A percentile compares a stretch with the other conserved stretches of the same genome.
These are phyloP conservation scores for Naganishia liquefaciens DNA, from an alignment of 1,284 basidiomycete genomes.

Conservation along the genomic window DNA sequence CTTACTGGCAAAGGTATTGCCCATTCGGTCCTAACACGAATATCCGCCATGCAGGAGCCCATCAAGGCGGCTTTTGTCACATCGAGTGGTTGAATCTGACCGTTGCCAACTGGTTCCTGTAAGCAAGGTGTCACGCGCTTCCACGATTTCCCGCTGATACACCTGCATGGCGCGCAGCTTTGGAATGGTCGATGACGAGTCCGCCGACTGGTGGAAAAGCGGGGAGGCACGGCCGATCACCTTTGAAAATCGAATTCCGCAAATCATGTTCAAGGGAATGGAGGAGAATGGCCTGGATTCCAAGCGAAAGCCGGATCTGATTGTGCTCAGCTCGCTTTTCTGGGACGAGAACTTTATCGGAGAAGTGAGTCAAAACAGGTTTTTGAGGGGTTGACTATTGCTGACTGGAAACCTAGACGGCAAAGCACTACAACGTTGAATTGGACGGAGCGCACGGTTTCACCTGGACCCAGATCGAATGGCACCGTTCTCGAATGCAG, in stretches of 20 bases:
- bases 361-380: not conserved
- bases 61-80: conserved; percentile 35
- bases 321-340: conserved; percentile 36
- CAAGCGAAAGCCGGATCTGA: conserved; percentile 32
- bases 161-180: conserved; percentile 26
- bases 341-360: conserved; percentile 37
- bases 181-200: conserved; percentile 37
- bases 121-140: conserved; percentile 4
- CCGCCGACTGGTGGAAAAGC: conserved; percentile 31
- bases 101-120: conserved; percentile 40
- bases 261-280: conserved; percentile 35
- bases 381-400: not conserved
- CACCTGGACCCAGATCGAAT: conserved; percentile 36
- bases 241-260: conserved; percentile 34
- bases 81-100: conserved; percentile 34
- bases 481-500: conserved; percentile 36
- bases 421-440: conserved; percentile 16
- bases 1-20: conserved; percentile 28
- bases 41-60: conserved; percentile 29
- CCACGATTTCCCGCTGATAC: not conserved
- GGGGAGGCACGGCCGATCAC: conserved; percentile 31
- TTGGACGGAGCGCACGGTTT: conserved; percentile 31
- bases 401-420: not conserved
- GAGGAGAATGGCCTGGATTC: conserved; percentile 25
- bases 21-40: conserved; percentile 29